These are phyloP conservation scores for Eremothecium coryli DNA, from an alignment of 1,139 yeast genomes.

Conservation along the genomic window DNA sequence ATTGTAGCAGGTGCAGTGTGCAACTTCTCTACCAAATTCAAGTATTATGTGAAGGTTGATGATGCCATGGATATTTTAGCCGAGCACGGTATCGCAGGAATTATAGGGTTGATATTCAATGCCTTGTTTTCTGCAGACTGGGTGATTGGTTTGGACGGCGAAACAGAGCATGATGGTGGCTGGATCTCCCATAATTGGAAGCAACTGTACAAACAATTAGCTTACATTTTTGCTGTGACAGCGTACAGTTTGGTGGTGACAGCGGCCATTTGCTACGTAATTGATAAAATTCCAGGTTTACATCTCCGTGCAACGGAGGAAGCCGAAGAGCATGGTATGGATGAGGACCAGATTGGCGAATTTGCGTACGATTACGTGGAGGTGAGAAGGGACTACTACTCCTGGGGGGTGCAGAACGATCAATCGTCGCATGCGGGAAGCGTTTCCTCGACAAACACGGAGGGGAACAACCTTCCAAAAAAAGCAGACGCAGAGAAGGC, in stretches of 20 bases:
- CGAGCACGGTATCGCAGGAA: slow-evolving; percentile 96
- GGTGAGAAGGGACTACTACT: slow-evolving; percentile 85
- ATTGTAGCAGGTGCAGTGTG: slow-evolving; percentile 72
- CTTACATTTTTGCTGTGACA: slow-evolving; percentile 62
- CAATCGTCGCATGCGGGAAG: background rate
- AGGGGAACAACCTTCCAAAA: too few species aligned
- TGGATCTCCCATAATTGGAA: slow-evolving; percentile 88
- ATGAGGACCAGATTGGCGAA: slow-evolving; percentile 96
- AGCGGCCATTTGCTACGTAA: slow-evolving; percentile 60
- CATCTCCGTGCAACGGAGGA: slow-evolving; percentile 71
- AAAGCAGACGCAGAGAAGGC: too few species aligned
- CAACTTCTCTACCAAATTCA: slow-evolving; percentile 83
- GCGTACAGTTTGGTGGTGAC: slow-evolving; percentile 79
- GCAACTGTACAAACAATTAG: slow-evolving; percentile 84
- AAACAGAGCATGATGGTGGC: slow-evolving; percentile 77
- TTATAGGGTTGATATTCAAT: slow-evolving; percentile 78
- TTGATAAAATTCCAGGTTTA: slow-evolving; percentile 76
- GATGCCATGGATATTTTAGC: slow-evolving; percentile 94
- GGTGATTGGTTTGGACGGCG: slow-evolving; percentile 83
- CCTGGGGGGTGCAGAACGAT: slow-evolving; percentile 41
- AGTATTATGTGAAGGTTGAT: slow-evolving; percentile 72
- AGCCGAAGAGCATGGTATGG: slow-evolving; percentile 84
- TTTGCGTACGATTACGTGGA: slow-evolving; percentile 97
- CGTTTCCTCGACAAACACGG: slow-evolving; percentile 6
- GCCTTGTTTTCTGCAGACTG: slow-evolving; percentile 81